Evolutionary conservation across 257 asterid genomes (phyloP).

Genomic region (Solanum ossicruentum): DNA sequence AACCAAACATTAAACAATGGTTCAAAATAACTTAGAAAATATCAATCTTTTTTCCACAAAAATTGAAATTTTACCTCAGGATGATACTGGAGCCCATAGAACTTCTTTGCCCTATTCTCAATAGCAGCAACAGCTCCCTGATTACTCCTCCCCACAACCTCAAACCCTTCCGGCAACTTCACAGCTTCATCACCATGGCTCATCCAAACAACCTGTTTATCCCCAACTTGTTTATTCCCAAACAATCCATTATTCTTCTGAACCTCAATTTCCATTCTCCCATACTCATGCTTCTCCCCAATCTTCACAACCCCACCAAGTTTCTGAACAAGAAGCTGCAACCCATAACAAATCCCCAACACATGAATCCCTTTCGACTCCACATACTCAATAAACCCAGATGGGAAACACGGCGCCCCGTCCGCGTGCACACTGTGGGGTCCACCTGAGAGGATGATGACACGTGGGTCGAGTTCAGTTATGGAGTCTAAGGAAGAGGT

Average conservation of each 20-base stretch:
- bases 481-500: slow-evolving; percentile 62
- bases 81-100: slow-evolving; percentile 96
- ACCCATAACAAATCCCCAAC: slow-evolving; percentile 82
- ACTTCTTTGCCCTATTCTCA: slow-evolving; percentile 41
- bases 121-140: slow-evolving; percentile 86
- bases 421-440: slow-evolving; percentile 89
- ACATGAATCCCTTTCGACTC: slow-evolving; percentile 34
- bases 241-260: slow-evolving; percentile 31
- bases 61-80: slow-evolving; percentile 54
- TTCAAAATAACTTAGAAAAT: neutral
- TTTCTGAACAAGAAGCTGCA: slow-evolving; percentile 77
- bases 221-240: slow-evolving; percentile 58
- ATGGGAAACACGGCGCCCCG: slow-evolving; percentile 64
- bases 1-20: neutral
- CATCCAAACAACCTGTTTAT: slow-evolving; percentile 92
- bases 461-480: slow-evolving; percentile 43
- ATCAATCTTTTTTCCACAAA: neutral
- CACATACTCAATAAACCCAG: slow-evolving; percentile 64
- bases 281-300: slow-evolving; percentile 91
- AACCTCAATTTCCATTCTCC: slow-evolving; percentile 83
- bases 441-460: slow-evolving; percentile 87
- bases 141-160: slow-evolving; percentile 68
- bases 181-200: slow-evolving; percentile 97
- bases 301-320: slow-evolving; percentile 70
- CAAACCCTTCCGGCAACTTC: slow-evolving; percentile 77